A percentile compares a stretch with the other conserved stretches of the same genome.
These are phyloP conservation scores for Heliocybe sulcata DNA, from an alignment of 1,284 basidiomycete genomes.

Conservation along the genomic window DNA sequence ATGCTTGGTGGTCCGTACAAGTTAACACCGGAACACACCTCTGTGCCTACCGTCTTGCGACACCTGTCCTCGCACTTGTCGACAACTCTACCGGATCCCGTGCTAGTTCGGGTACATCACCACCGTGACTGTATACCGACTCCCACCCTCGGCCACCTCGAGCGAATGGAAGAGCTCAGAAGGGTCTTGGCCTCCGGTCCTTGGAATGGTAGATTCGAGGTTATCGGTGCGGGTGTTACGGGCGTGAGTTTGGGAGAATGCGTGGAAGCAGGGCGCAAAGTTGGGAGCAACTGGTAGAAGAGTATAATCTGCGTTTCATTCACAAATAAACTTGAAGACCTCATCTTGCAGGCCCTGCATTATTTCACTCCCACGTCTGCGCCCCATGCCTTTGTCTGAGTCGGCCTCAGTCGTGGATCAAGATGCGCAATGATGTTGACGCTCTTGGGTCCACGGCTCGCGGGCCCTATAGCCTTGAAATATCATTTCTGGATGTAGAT, in stretches of 20 bases:
- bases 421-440: no score
- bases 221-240: slow-evolving; percentile 82
- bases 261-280: slow-evolving; percentile 63
- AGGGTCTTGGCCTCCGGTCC: slow-evolving; percentile 28
- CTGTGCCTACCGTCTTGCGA: slow-evolving; percentile 23
- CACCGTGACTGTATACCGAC: slow-evolving; percentile 82
- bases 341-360: no score
- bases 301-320: not conserved
- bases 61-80: slow-evolving; percentile 18
- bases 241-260: slow-evolving; percentile 93
- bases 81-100: slow-evolving; percentile 45
- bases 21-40: slow-evolving; percentile 22
- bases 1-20: slow-evolving; percentile 88
- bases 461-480: no score
- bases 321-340: no score
- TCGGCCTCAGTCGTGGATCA: no score
- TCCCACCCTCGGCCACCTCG: slow-evolving; percentile 67
- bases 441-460: no score
- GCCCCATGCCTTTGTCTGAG: no score
- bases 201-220: slow-evolving; percentile 58
- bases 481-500: no score
- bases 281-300: slow-evolving; percentile 24
- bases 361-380: no score
- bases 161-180: slow-evolving; percentile 60
- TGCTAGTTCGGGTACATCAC: slow-evolving; percentile 46